phyloP scores from a whole-genome alignment of 345 rosid genomes.

The Euclidium syriacum region DNA sequence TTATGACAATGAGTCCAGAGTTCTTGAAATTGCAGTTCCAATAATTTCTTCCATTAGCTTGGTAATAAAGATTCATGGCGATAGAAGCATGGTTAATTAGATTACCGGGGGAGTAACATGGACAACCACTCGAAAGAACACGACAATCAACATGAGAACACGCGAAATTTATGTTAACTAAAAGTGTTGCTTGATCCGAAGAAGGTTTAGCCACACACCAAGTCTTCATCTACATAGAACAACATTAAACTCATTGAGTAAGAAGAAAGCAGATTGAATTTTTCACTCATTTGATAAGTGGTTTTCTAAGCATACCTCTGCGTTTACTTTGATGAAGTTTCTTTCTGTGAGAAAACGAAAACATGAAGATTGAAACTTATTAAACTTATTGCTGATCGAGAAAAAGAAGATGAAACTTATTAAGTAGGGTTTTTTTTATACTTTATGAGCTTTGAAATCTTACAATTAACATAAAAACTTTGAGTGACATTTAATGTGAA shows the following conservation, averaged over 20 bases:
- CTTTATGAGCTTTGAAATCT: background rate
- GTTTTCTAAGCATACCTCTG: conserved; percentile 36
- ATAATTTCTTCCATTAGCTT: conserved; percentile 48
- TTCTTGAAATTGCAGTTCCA: conserved; percentile 65
- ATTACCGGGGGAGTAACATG: conserved; percentile 49
- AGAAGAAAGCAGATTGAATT: background rate
- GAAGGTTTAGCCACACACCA: conserved; percentile 85
- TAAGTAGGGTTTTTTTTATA: background rate
- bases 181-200: conserved; percentile 43
- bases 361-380: background rate
- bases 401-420: background rate
- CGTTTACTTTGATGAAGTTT: conserved; percentile 31
- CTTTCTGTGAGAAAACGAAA: conserved; percentile 25
- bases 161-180: conserved; percentile 47
- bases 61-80: conserved; percentile 75
- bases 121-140: conserved; percentile 40
- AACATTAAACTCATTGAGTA: background rate
- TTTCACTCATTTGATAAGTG: background rate
- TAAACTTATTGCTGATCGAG: too few relatives aligned
- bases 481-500: background rate
- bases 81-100: conserved; percentile 57
- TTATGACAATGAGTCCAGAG: conserved; percentile 52
- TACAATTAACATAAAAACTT: background rate
- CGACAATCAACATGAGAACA: conserved; percentile 59
- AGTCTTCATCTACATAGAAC: conserved; percentile 32